Conservation (phyloP, 768 basidiomycete genomes). For the Gloeophyllum trabeum region DNA sequence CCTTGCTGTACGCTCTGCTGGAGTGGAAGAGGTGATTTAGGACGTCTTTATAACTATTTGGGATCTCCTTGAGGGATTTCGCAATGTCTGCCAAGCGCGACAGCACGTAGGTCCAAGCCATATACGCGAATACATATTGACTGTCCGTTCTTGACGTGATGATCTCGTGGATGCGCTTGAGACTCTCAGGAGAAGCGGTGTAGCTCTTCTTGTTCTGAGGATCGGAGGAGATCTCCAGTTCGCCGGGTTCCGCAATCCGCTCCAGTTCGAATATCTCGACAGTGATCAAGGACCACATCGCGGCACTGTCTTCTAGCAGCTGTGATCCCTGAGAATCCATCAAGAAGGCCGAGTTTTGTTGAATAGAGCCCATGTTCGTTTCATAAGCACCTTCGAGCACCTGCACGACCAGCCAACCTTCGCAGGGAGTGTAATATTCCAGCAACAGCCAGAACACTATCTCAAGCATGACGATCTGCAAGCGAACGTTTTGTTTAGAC, state of each 20-base stretch:
- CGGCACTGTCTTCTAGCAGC: slow-evolving; percentile 54
- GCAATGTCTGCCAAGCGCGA: slow-evolving; percentile 44
- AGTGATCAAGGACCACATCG: slow-evolving; percentile 70
- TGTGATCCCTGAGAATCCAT: slow-evolving; percentile 66
- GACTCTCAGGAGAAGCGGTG: slow-evolving; percentile 46
- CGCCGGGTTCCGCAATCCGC: slow-evolving; percentile 39
- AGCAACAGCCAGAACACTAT: slow-evolving; percentile 87
- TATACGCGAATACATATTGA: slow-evolving; percentile 59
- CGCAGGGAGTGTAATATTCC: slow-evolving; percentile 50
- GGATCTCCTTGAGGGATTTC: slow-evolving; percentile 35
- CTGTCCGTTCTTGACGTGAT: slow-evolving; percentile 47
- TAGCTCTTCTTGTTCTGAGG: slow-evolving; percentile 41
- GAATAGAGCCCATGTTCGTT: slow-evolving; percentile 52
- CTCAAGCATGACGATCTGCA: slow-evolving; percentile 76
- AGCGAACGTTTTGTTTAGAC: slow-evolving; percentile 64
- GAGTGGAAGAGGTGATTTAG: slow-evolving; percentile 37
- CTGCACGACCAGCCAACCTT: slow-evolving; percentile 46
- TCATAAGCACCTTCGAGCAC: slow-evolving; percentile 57
- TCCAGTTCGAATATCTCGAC: slow-evolving; percentile 78
- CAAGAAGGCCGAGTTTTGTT: slow-evolving; percentile 52
- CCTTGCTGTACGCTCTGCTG: slow-evolving; percentile 36
- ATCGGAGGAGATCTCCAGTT: slow-evolving; percentile 39
- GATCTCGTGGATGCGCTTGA: slow-evolving; percentile 57
- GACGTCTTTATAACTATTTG: slow-evolving; percentile 42
- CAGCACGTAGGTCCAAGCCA: slow-evolving; percentile 81